phyloP scores from a whole-genome alignment of 352 stramenopile genomes.

The Phytopythium boreale region DNA sequence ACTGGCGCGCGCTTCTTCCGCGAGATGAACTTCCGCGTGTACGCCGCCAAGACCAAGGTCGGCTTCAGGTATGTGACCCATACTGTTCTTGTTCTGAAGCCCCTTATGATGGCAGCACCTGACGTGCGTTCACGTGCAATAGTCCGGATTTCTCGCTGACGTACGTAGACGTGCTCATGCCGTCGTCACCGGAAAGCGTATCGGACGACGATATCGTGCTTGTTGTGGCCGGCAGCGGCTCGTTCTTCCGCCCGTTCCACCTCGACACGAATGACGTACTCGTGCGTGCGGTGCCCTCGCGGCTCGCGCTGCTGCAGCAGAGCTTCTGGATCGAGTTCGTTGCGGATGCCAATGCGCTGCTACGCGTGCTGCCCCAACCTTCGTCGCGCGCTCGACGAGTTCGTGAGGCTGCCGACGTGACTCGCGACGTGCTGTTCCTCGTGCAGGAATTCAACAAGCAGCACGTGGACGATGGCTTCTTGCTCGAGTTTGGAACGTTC shows the following conservation, averaged over 20 bases:
- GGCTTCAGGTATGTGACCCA: constrained; percentile 51
- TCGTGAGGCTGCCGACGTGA: constrained; percentile 20
- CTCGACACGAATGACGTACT: constrained; percentile 84
- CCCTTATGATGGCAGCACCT: not conserved
- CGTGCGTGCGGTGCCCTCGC: constrained; percentile 66
- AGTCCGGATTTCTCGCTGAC: constrained; percentile 76
- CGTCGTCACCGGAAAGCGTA: constrained; percentile 19
- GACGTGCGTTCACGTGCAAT: not conserved
- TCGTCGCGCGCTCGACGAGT: constrained; percentile 34
- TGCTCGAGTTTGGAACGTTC: constrained; percentile 59
- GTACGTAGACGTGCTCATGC: constrained; percentile 79
- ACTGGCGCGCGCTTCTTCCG: constrained; percentile 77
- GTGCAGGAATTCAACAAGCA: constrained; percentile 57
- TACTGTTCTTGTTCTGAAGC: not conserved
- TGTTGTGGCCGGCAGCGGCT: constrained; percentile 68
- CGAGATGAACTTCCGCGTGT: constrained; percentile 75
- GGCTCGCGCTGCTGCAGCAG: constrained; percentile 66
- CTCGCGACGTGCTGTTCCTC: constrained; percentile 43
- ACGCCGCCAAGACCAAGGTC: constrained; percentile 74
- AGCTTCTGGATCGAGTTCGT: constrained; percentile 86
- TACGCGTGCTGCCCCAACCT: constrained; percentile 42
- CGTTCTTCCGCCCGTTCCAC: constrained; percentile 78
- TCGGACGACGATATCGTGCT: constrained; percentile 25
- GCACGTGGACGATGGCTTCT: constrained; percentile 52
- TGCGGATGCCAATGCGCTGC: constrained; percentile 47